These are phyloP conservation scores for Hypoxylon crocopeplum DNA, from an alignment of 495 filamentous ascomycete species.

Conservation along the genomic window DNA sequence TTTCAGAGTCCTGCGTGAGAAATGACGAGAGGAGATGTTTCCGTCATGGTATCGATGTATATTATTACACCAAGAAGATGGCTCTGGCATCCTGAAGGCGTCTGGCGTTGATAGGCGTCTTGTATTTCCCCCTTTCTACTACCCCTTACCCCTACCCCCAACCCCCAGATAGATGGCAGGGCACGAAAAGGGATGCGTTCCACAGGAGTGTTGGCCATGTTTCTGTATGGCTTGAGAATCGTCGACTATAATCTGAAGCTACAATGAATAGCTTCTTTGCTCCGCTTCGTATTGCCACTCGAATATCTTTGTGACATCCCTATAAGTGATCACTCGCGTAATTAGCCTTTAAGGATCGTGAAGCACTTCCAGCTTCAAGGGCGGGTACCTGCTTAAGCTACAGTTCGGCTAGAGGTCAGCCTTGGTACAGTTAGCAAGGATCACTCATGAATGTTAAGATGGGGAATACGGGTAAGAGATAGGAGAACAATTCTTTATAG, in stretches of 20 bases:
- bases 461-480: no score
- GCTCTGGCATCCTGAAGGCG: constrained; percentile 21
- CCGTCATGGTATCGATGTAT: constrained; percentile 28
- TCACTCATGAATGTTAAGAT: no score
- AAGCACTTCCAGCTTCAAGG: no score
- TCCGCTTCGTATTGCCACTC: not conserved
- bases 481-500: no score
- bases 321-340: no score
- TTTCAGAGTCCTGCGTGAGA: constrained; percentile 3
- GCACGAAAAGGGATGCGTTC: not conserved
- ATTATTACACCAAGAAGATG: constrained; percentile 13
- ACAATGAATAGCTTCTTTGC: constrained; percentile 4
- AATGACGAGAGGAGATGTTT: not conserved
- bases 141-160: no score
- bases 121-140: no score
- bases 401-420: no score
- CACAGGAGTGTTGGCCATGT: constrained; percentile 5
- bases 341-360: no score
- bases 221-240: constrained; percentile 6
- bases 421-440: no score
- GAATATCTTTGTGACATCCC: no score
- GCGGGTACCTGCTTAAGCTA: no score
- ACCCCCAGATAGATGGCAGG: constrained; percentile 22
- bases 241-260: constrained; percentile 6
- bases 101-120: constrained; percentile 18